Evolutionary conservation across 371 early-diverging fungal species (phyloP), one percentile per base, ranked within the genome.

Genomic region (Massospora cicadina): DNA sequence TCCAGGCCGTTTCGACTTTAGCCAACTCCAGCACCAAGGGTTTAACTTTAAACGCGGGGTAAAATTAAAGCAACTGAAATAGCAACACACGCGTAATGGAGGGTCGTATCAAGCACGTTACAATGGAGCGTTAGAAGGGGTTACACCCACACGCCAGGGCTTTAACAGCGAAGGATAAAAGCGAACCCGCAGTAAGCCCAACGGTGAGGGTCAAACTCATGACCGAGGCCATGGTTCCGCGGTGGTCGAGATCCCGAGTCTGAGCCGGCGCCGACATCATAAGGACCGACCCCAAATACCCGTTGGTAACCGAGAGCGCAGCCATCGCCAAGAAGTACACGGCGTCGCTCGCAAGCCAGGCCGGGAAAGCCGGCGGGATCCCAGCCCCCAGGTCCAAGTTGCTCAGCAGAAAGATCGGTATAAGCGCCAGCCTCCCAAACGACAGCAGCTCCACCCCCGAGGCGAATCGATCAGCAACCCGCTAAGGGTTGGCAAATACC

Each of bases 261-360:
- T 68, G 71, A 29, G 80, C 74, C 0, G 90, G 90, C 1, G 82
- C 89, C 2, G 80, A 74, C 81, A 89, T 89, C 76, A 89, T 87
- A n/a, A 76, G 66, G 55, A 86, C 68, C 58, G 88, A 81, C 31
- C 78, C 79, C 53, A 87, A 58, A 72, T 82, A 85, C 0, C 90
- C 90, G 66, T 84, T 87, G 25, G 84, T 75, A 27, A 81, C 59
- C 17, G 85, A 81, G 66, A 90, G 82, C 33, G 85, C 17, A 65
- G 75, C 70, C 33, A 88, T 72, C 13, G 85, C 65, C 0, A 76
- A 10, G 60, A 86, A 79, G 68, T 82, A 88, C 24, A 74, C 64
- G 54, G 72, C 65, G 69, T 88, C 90, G 23, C 72, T 77, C 12
- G 68, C 67, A 60, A 89, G 80, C 68, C 79, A 68, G 2, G 77